Percentiles rank a stretch among this genome's conserved stretches.
Conservation (phyloP, 768 basidiomycete genomes). For the Cystofilobasidium bisporidii region DNA sequence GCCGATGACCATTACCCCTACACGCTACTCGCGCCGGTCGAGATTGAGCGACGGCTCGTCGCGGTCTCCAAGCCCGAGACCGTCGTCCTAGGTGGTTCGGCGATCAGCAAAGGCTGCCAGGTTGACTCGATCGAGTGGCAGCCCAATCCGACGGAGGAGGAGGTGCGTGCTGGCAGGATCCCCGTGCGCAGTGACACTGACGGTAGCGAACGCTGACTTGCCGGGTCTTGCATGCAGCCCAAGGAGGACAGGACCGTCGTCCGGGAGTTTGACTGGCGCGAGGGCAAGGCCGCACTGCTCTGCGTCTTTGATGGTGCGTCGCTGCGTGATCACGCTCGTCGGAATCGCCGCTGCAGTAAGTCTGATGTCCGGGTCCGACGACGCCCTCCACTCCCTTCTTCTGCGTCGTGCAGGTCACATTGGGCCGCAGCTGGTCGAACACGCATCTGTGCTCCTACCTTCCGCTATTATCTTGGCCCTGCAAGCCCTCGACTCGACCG, state of each 20-base stretch:
- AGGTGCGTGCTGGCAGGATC: not conserved
- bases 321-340: not conserved
- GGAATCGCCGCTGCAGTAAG: no score
- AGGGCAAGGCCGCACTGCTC: not conserved
- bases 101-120: not conserved
- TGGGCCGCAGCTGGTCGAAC: not conserved
- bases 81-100: not conserved
- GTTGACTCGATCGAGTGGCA: not conserved
- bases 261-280: not conserved
- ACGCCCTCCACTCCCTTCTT: no score
- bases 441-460: not conserved
- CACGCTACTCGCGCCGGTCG: not conserved
- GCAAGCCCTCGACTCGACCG: not conserved
- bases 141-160: not conserved
- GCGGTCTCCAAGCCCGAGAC: not conserved
- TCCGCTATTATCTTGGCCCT: not conserved
- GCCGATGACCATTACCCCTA: not conserved
- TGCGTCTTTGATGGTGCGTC: slow-evolving; percentile 2
- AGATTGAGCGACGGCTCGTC: not conserved
- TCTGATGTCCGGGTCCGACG: no score
- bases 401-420: not conserved
- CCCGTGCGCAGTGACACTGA: not conserved
- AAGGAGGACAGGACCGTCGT: not conserved
- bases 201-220: no score
- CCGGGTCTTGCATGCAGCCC: not conserved